phyloP scores from a whole-genome alignment of 192 early-diverging fungal genomes.

The Coemansia sp. region DNA sequence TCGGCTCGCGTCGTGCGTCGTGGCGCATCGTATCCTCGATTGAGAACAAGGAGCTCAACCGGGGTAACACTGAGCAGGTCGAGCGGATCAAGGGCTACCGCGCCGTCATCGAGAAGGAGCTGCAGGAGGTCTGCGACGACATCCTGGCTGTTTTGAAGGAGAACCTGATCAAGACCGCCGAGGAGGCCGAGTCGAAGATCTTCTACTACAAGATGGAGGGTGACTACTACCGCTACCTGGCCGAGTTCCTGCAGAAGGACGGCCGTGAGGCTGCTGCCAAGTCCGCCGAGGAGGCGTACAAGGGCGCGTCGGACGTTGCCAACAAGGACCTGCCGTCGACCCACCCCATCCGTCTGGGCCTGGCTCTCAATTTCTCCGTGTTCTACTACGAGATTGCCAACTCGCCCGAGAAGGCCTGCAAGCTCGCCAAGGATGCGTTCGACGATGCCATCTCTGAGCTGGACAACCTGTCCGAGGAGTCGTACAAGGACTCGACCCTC shows the following conservation, averaged over 20 bases:
- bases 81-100: constrained; percentile 90
- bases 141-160: constrained; percentile 87
- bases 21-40: constrained; percentile 98
- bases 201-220: constrained; percentile 99
- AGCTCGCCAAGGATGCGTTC: constrained; percentile 89
- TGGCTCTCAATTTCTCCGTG: constrained; percentile 97
- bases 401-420: constrained; percentile 90
- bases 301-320: constrained; percentile 88
- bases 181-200: constrained; percentile 96
- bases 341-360: constrained; percentile 95
- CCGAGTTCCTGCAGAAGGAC: constrained; percentile 90
- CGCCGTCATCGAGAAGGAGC: constrained; percentile 89
- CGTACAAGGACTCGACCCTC: constrained; percentile 96
- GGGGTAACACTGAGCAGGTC: constrained; percentile 78
- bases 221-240: constrained; percentile 99
- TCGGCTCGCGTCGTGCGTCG: constrained; percentile 94
- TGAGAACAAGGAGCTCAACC: constrained; percentile 90
- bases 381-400: constrained; percentile 99
- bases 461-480: constrained; percentile 89
- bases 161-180: constrained; percentile 79
- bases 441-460: constrained; percentile 95
- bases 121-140: constrained; percentile 91
- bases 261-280: constrained; percentile 84
- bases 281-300: constrained; percentile 92
- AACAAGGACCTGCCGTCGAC: constrained; percentile 80